Evolutionary conservation across 495 filamentous ascomycete genomes (phyloP).

Genomic region (Zalerion maritima): DNA sequence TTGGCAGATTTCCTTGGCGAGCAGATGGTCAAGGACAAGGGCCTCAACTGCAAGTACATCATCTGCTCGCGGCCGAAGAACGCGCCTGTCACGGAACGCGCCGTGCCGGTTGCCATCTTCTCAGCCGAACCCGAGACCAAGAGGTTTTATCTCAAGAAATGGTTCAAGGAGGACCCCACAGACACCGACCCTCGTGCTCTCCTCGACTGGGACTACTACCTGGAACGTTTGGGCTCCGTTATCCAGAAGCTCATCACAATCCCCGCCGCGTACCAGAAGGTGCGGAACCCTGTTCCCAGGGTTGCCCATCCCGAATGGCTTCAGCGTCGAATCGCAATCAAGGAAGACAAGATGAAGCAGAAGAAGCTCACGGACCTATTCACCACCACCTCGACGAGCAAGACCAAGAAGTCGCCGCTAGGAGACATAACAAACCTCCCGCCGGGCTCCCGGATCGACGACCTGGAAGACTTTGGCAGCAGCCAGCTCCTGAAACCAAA

Average conservation of each 20-base stretch:
- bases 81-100: constrained; percentile 87
- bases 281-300: constrained; percentile 84
- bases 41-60: constrained; percentile 98
- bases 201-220: constrained; percentile 94
- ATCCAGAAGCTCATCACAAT: constrained; percentile 99
- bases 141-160: constrained; percentile 80
- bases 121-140: constrained; percentile 81
- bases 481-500: constrained; percentile 54
- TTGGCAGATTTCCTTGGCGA: constrained; percentile 92
- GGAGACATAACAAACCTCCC: constrained; percentile 58
- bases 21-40: constrained; percentile 98
- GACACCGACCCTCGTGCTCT: constrained; percentile 82
- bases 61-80: constrained; percentile 77
- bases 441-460: constrained; percentile 34
- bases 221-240: constrained; percentile 85
- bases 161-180: constrained; percentile 84
- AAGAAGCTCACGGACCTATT: constrained; percentile 97
- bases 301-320: constrained; percentile 95
- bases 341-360: constrained; percentile 95
- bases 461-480: constrained; percentile 76
- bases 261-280: constrained; percentile 86
- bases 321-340: constrained; percentile 78
- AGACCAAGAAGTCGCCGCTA: constrained; percentile 62
- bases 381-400: constrained; percentile 25
- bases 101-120: constrained; percentile 92